Evolutionary conservation across 1,284 basidiomycete genomes (phyloP).

Genomic region (Ganoderma boninense): DNA sequence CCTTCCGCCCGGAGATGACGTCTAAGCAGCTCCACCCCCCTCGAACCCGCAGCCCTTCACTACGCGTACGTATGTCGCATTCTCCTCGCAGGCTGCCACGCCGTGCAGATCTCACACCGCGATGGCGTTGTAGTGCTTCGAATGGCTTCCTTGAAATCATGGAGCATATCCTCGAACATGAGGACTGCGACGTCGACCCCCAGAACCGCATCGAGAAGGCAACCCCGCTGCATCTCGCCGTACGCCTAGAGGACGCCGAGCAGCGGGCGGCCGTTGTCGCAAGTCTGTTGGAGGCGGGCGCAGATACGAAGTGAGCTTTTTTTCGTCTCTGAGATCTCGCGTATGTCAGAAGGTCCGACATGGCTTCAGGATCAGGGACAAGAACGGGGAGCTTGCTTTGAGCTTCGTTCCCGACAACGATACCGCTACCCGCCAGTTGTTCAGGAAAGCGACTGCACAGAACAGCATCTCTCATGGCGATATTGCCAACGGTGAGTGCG

Average conservation of each 20-base stretch:
- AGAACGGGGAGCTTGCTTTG: conserved; percentile 65
- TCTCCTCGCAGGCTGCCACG: neutral
- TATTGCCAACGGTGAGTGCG: conserved; percentile 47
- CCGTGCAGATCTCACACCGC: neutral
- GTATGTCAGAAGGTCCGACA: neutral
- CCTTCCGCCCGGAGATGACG: conserved; percentile 2
- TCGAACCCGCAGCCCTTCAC: conserved; percentile 67
- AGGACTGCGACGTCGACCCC: conserved; percentile 86
- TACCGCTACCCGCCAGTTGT: conserved; percentile 50
- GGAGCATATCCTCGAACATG: conserved; percentile 77
- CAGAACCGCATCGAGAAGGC: conserved; percentile 78
- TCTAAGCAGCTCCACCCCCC: conserved; percentile 1
- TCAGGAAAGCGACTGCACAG: conserved; percentile 61
- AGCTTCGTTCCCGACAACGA: conserved; percentile 67
- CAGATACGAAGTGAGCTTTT: conserved; percentile 67
- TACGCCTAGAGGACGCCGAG: conserved; percentile 68
- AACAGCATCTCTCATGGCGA: conserved; percentile 48
- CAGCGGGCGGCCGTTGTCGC: conserved; percentile 63
- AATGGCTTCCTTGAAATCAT: conserved; percentile 70
- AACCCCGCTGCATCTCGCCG: conserved; percentile 87
- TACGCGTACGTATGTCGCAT: conserved; percentile 69
- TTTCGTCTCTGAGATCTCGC: neutral
- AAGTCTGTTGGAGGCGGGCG: conserved; percentile 80
- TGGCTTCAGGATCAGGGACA: conserved; percentile 72
- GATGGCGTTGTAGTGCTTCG: conserved; percentile 48